Percentiles rank a stretch among this genome's conserved stretches.
These are phyloP conservation scores for Babesia ovata DNA, from an alignment of 169 alveolate genomes.

Conservation along the genomic window DNA sequence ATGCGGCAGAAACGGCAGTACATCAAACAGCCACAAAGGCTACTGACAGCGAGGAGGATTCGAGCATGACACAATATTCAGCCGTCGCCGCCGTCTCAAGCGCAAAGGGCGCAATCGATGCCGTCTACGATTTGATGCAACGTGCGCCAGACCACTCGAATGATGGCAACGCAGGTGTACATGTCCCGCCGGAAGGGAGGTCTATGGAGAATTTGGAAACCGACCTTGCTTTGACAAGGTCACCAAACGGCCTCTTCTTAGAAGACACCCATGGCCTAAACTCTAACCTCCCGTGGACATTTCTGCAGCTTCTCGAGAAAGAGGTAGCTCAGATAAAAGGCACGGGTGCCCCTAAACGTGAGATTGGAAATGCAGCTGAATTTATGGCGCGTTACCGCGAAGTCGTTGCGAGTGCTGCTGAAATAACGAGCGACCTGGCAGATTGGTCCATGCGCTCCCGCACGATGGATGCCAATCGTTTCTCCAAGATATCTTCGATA, in stretches of 20 bases:
- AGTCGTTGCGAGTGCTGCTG: not conserved
- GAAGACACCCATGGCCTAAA: slow-evolving; percentile 3
- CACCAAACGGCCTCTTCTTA: not conserved
- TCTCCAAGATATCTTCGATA: not conserved
- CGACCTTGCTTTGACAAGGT: not conserved
- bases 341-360: not conserved
- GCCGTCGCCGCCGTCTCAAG: not conserved
- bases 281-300: slow-evolving; percentile 41
- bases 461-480: not conserved
- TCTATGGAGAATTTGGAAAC: not conserved
- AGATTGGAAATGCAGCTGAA: not conserved
- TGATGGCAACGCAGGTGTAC: not conserved
- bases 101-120: slow-evolving; percentile 2
- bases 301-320: slow-evolving; percentile 20
- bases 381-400: slow-evolving; percentile 28
- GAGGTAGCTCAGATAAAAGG: not conserved
- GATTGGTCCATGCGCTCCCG: slow-evolving; percentile 8
- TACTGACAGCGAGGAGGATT: not conserved
- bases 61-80: not conserved
- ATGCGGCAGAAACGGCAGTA: not conserved
- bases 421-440: not conserved
- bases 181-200: too few species aligned
- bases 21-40: too few species aligned
- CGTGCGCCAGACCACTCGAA: not conserved
- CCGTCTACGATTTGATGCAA: not conserved